Evolutionary conservation across 768 basidiomycete genomes (phyloP).

Genomic region (Rubroboletus satanas): DNA sequence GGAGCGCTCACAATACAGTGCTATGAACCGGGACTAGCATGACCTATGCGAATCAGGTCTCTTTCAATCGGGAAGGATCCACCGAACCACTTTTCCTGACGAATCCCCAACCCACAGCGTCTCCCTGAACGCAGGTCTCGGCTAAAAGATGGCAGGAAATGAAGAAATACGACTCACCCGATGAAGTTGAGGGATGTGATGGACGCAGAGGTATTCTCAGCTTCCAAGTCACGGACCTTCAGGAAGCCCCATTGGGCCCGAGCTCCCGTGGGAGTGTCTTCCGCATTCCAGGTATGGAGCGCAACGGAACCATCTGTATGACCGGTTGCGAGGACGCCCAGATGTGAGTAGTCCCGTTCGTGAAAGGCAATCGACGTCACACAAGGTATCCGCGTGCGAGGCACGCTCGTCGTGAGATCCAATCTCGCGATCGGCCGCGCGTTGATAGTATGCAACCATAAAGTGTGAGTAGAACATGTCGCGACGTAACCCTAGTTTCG

Average conservation of each 20-base stretch:
- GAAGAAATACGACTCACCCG: slow-evolving; percentile 47
- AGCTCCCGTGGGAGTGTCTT: slow-evolving; percentile 63
- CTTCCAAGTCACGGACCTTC: slow-evolving; percentile 64
- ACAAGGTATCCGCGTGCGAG: slow-evolving; percentile 40
- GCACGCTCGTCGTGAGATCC: slow-evolving; percentile 49
- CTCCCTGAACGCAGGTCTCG: slow-evolving; percentile 16
- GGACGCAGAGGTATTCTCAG: slow-evolving; percentile 39
- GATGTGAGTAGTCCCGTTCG: slow-evolving; percentile 79
- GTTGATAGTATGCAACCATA: slow-evolving; percentile 86
- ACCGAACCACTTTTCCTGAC: slow-evolving; percentile 23
- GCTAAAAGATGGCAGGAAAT: background rate
- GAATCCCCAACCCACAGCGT: slow-evolving; percentile 25
- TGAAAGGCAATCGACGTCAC: slow-evolving; percentile 83
- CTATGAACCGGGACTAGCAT: background rate
- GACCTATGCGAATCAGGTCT: background rate
- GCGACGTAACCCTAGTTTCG: slow-evolving; percentile 78
- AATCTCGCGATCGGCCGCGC: slow-evolving; percentile 70
- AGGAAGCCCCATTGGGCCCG: slow-evolving; percentile 74
- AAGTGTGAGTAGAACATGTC: slow-evolving; percentile 65
- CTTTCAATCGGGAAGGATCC: slow-evolving; percentile 22
- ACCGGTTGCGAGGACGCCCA: slow-evolving; percentile 79
- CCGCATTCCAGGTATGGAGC: slow-evolving; percentile 81
- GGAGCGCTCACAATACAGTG: background rate
- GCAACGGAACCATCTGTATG: slow-evolving; percentile 71
- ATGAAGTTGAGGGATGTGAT: slow-evolving; percentile 80